These are phyloP conservation scores for Eucalyptus shirleyi DNA, from an alignment of 345 rosid genomes.

Conservation along the genomic window DNA sequence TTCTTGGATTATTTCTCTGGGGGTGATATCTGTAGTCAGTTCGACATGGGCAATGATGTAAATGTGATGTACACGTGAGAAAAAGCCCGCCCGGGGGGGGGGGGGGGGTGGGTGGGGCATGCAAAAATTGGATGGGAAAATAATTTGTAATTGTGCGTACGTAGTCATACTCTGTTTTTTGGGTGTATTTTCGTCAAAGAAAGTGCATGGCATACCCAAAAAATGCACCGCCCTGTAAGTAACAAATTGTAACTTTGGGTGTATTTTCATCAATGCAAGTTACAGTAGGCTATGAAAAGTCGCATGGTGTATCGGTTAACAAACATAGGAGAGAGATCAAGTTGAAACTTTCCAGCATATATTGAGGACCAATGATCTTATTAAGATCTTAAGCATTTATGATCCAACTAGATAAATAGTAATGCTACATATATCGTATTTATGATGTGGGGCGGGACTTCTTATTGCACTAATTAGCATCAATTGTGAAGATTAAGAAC, in stretches of 20 bases:
- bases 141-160: background rate
- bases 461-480: background rate
- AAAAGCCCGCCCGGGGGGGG: no score
- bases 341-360: background rate
- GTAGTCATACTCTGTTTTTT: background rate
- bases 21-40: constrained; percentile 18
- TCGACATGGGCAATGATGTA: constrained; percentile 26
- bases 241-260: no score
- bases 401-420: background rate
- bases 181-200: background rate
- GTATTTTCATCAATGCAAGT: no score
- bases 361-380: background rate
- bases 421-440: background rate
- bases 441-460: background rate
- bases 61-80: background rate
- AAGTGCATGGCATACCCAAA: background rate
- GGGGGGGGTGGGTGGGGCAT: background rate
- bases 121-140: background rate
- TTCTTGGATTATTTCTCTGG: constrained; percentile 12
- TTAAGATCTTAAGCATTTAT: background rate
- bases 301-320: background rate
- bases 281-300: background rate
- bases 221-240: background rate
- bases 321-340: background rate
- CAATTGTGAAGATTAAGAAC: background rate